Percentiles rank a stretch among this genome's conserved stretches.
Evolutionary conservation across 176 grass and related monocot species (phyloP).

Genomic region (Oryza punctata): DNA sequence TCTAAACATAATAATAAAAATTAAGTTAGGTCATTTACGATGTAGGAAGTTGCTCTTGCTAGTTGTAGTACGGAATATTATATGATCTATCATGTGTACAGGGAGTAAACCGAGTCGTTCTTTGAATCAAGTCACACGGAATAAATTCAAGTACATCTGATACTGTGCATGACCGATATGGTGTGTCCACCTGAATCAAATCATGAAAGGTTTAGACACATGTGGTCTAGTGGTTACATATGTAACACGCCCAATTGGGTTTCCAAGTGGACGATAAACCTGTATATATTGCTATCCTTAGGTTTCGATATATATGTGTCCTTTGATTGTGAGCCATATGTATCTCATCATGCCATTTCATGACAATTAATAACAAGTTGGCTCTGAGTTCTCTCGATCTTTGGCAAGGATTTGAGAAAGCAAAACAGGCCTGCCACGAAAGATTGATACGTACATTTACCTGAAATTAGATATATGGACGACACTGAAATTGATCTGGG

Average conservation of each 20-base stretch:
- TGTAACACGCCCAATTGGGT: not conserved
- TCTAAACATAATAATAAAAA: too few species aligned
- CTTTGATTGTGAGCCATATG: not conserved
- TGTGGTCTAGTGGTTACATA: slow-evolving; percentile 2
- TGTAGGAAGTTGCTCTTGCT: too few species aligned
- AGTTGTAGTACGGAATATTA: too few species aligned
- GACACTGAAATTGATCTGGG: too few species aligned
- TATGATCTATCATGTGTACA: too few species aligned
- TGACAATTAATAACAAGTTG: not conserved
- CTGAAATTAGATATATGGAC: too few species aligned
- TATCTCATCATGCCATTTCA: not conserved
- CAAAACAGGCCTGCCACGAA: not conserved
- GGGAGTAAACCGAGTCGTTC: too few species aligned
- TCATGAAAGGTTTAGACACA: not conserved
- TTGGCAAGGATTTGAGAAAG: not conserved
- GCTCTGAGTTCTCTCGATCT: not conserved
- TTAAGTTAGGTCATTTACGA: too few species aligned
- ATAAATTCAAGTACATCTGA: too few species aligned
- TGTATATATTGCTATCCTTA: not conserved
- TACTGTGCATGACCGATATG: not conserved
- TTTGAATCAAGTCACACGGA: too few species aligned
- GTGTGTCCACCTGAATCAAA: not conserved
- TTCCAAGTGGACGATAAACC: not conserved
- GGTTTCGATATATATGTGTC: not conserved
- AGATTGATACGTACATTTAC: not conserved